Evolutionary conservation across 2,329 filamentous ascomycete species (phyloP).

Genomic region (Thermomyces lanuginosus): DNA sequence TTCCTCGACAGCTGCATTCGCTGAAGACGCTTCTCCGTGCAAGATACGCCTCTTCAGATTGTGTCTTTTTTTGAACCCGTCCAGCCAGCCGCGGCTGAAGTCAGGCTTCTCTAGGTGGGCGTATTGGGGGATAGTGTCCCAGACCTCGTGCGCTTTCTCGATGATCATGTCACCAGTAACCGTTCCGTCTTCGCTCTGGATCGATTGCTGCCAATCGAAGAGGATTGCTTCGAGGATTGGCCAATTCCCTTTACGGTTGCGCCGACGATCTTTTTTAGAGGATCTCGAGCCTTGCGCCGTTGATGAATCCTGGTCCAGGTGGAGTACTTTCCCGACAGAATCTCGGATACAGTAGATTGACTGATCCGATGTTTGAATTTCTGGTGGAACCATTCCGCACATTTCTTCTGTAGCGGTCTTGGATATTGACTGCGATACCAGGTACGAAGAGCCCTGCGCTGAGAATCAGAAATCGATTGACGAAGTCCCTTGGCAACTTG

Average conservation of each 20-base stretch:
- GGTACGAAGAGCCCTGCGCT: not conserved
- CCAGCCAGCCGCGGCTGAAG: slow-evolving; percentile 1
- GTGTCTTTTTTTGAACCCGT: slow-evolving; percentile 1
- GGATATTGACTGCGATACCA: not conserved
- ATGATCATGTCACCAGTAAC: slow-evolving; percentile 1
- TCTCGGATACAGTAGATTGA: slow-evolving; percentile 1
- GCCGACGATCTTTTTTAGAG: too few relatives aligned
- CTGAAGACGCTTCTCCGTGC: too few relatives aligned
- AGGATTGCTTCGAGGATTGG: slow-evolving; percentile 1
- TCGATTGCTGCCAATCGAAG: not conserved
- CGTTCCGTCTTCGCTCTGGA: not conserved
- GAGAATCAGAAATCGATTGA: not conserved
- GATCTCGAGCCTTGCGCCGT: not conserved
- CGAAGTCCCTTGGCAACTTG: too few relatives aligned
- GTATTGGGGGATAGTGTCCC: not conserved
- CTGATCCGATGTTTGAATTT: not conserved
- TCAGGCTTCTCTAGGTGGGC: not conserved
- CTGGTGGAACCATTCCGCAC: not conserved
- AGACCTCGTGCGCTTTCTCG: slow-evolving; percentile 1
- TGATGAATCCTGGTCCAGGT: slow-evolving; percentile 1
- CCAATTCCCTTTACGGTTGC: not conserved
- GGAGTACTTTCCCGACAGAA: not conserved
- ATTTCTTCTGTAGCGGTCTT: not conserved
- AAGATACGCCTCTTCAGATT: too few relatives aligned
- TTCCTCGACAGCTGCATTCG: too few relatives aligned